Percentiles rank a stretch among this genome's conserved stretches.
Conservation (phyloP, 139 green algal species). For the Chlamydomonas applanata region DNA sequence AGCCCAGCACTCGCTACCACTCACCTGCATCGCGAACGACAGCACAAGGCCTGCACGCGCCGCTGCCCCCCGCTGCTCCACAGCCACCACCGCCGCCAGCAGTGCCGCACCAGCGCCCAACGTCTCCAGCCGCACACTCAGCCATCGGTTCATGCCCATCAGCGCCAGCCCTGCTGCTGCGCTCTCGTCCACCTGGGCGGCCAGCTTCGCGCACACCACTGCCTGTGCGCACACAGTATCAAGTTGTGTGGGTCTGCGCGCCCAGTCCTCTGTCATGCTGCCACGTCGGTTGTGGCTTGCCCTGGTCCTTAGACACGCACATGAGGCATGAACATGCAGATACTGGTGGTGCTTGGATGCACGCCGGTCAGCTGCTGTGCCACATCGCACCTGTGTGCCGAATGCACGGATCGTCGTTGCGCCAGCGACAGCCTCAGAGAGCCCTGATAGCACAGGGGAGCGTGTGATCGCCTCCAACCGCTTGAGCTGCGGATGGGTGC, state of each 20-base stretch:
- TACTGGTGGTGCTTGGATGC: background rate
- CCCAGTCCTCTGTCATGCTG: no score
- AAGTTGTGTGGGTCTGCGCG: no score
- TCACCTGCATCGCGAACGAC: constrained; percentile 24
- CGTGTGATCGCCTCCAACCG: constrained; percentile 75
- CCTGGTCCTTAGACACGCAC: no score
- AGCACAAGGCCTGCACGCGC: constrained; percentile 54
- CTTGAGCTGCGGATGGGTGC: constrained; percentile 53
- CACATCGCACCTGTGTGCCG: constrained; percentile 18
- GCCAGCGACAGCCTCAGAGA: constrained; percentile 75
- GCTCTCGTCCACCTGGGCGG: no score
- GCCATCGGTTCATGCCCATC: constrained; percentile 32
- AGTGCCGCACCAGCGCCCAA: constrained; percentile 52
- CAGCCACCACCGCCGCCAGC: constrained; percentile 52
- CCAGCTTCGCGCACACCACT: no score
- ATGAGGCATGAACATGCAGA: no score
- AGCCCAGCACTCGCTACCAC: constrained; percentile 5
- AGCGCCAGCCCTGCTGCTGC: no score
- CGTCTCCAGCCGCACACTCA: constrained; percentile 69
- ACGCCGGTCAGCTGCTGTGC: background rate
- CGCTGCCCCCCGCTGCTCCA: constrained; percentile 58
- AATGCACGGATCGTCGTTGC: constrained; percentile 69
- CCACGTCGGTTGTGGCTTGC: no score
- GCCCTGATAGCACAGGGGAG: constrained; percentile 73
- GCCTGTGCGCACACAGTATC: no score